Conservation (phyloP, 1,139 yeast genomes). For the Kodamaea alishanica region DNA sequence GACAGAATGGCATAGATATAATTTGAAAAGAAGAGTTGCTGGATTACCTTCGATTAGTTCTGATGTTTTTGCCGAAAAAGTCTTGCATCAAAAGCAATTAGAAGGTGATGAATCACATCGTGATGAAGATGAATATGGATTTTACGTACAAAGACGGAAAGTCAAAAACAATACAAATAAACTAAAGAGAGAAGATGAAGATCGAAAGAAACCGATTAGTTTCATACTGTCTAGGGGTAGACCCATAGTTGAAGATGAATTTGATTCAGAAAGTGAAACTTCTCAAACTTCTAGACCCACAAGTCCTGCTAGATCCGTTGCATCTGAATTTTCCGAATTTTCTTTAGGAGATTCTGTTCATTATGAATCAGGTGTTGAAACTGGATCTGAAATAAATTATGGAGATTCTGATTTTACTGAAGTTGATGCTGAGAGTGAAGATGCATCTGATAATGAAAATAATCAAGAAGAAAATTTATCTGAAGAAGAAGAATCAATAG, state of each 20-base stretch:
- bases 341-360: constrained; percentile 59
- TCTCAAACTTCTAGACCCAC: constrained; percentile 23
- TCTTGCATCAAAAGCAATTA: constrained; percentile 32
- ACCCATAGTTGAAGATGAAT: constrained; percentile 4
- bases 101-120: constrained; percentile 34
- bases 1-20: constrained; percentile 94
- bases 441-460: constrained; percentile 17
- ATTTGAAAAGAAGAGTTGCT: constrained; percentile 88
- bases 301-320: constrained; percentile 54
- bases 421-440: constrained; percentile 17
- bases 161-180: constrained; percentile 18
- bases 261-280: constrained; percentile 9
- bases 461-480: constrained; percentile 12
- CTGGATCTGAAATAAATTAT: constrained; percentile 48
- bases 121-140: constrained; percentile 67
- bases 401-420: constrained; percentile 43
- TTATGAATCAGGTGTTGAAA: constrained; percentile 38
- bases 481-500: constrained; percentile 20
- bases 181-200: constrained; percentile 22
- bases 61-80: constrained; percentile 77
- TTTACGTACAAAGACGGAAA: constrained; percentile 37
- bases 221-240: constrained; percentile 7
- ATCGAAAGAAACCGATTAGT: constrained; percentile 4
- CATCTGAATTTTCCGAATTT: constrained; percentile 59
- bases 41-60: constrained; percentile 75